phyloP scores from a whole-genome alignment of 805 yeast genomes.

The Cyberlindnera lachancei region DNA sequence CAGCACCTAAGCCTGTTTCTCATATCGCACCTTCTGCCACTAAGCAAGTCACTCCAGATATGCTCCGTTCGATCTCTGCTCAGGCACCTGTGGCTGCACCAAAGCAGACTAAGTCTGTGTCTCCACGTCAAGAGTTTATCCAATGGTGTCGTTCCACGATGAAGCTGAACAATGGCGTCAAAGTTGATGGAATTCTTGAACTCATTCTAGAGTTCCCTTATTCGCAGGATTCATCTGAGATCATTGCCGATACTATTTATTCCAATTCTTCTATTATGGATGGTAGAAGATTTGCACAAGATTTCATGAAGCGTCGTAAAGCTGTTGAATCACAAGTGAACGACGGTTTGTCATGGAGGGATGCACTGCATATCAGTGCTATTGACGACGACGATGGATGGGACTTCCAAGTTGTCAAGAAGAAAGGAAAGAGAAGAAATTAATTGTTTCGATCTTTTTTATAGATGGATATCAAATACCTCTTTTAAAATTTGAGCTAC shows the following conservation, averaged over 20 bases:
- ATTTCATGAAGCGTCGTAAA: slow-evolving; percentile 72
- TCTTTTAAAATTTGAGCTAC: too few relatives aligned
- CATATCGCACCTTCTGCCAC: slow-evolving; percentile 10
- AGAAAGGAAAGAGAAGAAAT: slow-evolving; percentile 42
- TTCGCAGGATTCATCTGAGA: slow-evolving; percentile 67
- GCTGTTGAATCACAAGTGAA: slow-evolving; percentile 51
- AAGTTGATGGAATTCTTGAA: slow-evolving; percentile 69
- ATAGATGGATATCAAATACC: too few relatives aligned
- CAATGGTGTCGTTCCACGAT: slow-evolving; percentile 66
- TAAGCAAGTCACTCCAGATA: slow-evolving; percentile 24
- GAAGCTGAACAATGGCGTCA: slow-evolving; percentile 66
- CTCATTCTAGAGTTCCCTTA: slow-evolving; percentile 75
- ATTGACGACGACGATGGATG: slow-evolving; percentile 42
- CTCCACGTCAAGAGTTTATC: slow-evolving; percentile 55
- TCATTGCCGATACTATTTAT: slow-evolving; percentile 88
- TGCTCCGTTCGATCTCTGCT: slow-evolving; percentile 32
- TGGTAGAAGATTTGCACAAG: slow-evolving; percentile 89
- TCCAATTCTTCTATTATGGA: slow-evolving; percentile 86
- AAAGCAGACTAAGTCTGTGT: slow-evolving; percentile 14
- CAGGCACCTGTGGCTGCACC: slow-evolving; percentile 4
- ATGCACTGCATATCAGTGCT: slow-evolving; percentile 45
- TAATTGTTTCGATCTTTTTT: slow-evolving; percentile 8
- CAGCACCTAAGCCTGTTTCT: slow-evolving; percentile 4
- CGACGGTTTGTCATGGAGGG: slow-evolving; percentile 62
- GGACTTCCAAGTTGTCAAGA: slow-evolving; percentile 61